These are phyloP conservation scores for Umbelopsis vinacea DNA, from an alignment of 192 early-diverging fungal genomes.

Conservation along the genomic window DNA sequence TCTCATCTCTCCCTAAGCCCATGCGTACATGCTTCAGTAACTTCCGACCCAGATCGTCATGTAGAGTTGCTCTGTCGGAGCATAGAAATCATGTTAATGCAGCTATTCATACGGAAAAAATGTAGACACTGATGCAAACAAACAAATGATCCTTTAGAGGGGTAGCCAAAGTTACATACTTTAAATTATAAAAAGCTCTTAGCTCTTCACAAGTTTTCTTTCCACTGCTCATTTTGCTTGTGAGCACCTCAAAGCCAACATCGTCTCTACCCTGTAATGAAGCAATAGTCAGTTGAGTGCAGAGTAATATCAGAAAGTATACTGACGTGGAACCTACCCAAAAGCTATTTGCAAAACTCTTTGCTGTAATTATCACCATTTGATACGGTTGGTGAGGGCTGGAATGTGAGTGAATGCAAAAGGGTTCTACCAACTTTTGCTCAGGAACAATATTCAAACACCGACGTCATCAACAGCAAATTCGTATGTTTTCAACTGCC, in stretches of 20 bases:
- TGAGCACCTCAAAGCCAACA: slow-evolving; percentile 68
- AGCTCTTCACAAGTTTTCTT: slow-evolving; percentile 75
- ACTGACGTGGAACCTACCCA: slow-evolving; percentile 23
- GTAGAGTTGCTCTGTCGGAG: slow-evolving; percentile 57
- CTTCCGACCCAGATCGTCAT: slow-evolving; percentile 75
- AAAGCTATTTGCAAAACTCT: slow-evolving; percentile 40
- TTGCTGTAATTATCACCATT: slow-evolving; percentile 15
- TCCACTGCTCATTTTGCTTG: slow-evolving; percentile 67
- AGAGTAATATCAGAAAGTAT: not conserved
- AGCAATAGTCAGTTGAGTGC: not conserved
- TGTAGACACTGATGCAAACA: not conserved
- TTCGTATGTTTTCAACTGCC: too few relatives aligned
- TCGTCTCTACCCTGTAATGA: slow-evolving; percentile 61
- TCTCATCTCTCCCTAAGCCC: slow-evolving; percentile 69
- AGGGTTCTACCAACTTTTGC: too few relatives aligned
- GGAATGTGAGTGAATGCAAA: not conserved
- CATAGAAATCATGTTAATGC: slow-evolving; percentile 5
- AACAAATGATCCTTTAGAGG: not conserved
- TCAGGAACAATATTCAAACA: too few relatives aligned
- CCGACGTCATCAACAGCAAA: too few relatives aligned
- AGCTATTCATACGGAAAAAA: not conserved
- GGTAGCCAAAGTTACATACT: slow-evolving; percentile 33
- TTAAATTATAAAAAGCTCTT: slow-evolving; percentile 57
- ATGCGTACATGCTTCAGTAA: slow-evolving; percentile 63
- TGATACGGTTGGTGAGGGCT: not conserved